Conservation (phyloP, 768 basidiomycete genomes). For the Kwoniella sp. region DNA sequence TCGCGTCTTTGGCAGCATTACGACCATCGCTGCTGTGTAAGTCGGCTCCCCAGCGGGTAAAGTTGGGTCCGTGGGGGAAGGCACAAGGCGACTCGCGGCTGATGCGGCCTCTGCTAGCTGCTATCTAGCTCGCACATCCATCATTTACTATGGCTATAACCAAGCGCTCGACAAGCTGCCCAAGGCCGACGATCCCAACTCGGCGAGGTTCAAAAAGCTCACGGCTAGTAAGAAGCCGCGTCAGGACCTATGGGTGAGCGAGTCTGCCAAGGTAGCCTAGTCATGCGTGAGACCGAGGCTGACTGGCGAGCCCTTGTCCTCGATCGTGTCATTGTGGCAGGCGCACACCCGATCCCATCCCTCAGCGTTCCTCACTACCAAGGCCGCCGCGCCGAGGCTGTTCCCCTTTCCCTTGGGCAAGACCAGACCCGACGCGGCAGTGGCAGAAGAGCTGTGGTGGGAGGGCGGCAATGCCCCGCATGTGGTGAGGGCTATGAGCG, state of each 20-base stretch:
- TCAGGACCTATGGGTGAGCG: conserved; percentile 39
- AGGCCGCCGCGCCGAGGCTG: conserved; percentile 29
- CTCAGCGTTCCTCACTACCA: conserved; percentile 40
- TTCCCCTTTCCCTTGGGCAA: conserved; percentile 36
- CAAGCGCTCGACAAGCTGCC: conserved; percentile 26
- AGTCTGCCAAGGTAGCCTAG: not conserved
- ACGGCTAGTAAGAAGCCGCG: conserved; percentile 18
- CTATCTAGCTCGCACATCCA: conserved; percentile 22
- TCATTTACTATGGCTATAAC: conserved; percentile 42
- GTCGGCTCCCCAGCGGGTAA: no score
- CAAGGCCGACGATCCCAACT: conserved; percentile 4
- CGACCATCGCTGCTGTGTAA: conserved; percentile 32
- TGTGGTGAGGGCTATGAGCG: conserved; percentile 16
- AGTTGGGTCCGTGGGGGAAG: no score
- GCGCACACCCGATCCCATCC: conserved; percentile 42
- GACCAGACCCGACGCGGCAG: conserved; percentile 18
- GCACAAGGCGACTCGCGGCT: no score
- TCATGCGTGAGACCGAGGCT: no score
- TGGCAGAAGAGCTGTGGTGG: conserved; percentile 35
- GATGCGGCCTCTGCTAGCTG: conserved; percentile 13
- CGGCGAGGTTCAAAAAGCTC: conserved; percentile 18
- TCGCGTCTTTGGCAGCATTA: conserved; percentile 30
- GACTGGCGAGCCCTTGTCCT: not conserved
- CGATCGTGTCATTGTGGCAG: conserved; percentile 2
- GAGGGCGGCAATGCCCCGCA: conserved; percentile 37